phyloP scores from a whole-genome alignment of 176 grass and related monocot species.

The Raddia distichophylla region DNA sequence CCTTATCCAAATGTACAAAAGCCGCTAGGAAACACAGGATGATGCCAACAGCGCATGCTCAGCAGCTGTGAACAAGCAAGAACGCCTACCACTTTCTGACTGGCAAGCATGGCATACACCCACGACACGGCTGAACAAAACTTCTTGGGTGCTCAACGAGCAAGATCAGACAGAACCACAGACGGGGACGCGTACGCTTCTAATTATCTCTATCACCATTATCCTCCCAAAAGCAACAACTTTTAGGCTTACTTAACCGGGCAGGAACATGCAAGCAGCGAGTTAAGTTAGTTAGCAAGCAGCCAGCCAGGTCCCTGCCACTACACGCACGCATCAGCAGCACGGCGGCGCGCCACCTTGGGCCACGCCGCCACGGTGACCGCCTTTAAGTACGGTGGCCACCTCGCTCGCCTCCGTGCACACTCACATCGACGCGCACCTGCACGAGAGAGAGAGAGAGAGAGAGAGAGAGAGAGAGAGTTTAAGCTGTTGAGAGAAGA shows the following conservation, averaged over 20 bases:
- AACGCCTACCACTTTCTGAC: not conserved
- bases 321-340: too few species aligned
- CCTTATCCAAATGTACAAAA: not conserved
- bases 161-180: not conserved
- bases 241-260: not conserved
- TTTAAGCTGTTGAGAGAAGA: too few species aligned
- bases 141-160: not conserved
- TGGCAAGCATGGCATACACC: not conserved
- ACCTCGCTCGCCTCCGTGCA: not conserved
- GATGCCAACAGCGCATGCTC: not conserved
- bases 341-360: too few species aligned
- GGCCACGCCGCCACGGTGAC: not conserved
- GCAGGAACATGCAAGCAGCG: too few species aligned
- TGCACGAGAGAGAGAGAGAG: too few species aligned
- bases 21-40: not conserved
- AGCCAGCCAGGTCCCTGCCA: too few species aligned
- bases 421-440: not conserved
- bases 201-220: not conserved
- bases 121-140: not conserved
- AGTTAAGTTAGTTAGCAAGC: too few species aligned
- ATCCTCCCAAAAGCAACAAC: not conserved
- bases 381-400: not conserved
- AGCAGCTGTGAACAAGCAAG: not conserved
- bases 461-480: too few species aligned
- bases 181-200: not conserved